Percentiles rank a stretch among this genome's conserved stretches.
These are phyloP conservation scores for Neonectria coccinea DNA, from an alignment of 2,329 filamentous ascomycete genomes.

Conservation along the genomic window DNA sequence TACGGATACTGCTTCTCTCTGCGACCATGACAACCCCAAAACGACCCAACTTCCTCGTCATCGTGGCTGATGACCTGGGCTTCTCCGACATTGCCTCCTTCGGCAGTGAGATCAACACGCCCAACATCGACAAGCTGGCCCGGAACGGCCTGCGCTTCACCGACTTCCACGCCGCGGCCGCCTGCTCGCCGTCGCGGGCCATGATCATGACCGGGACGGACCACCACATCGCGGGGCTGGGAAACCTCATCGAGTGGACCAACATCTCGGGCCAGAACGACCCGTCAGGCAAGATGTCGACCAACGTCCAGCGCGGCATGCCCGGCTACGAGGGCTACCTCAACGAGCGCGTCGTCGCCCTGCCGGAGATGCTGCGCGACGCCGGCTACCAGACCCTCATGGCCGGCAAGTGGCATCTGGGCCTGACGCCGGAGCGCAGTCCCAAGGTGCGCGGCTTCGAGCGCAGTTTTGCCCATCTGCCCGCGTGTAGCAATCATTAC, in stretches of 20 bases:
- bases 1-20: neutral
- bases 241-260: conserved; percentile 60
- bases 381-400: conserved; percentile 68
- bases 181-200: conserved; percentile 71
- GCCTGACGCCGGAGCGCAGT: conserved; percentile 31
- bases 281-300: conserved; percentile 28
- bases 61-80: conserved; percentile 52
- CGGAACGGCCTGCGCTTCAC: conserved; percentile 67
- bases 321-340: conserved; percentile 62
- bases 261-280: conserved; percentile 29
- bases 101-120: conserved; percentile 70
- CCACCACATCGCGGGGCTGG: conserved; percentile 33
- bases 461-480: conserved; percentile 68
- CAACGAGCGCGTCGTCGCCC: conserved; percentile 64
- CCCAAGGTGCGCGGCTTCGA: conserved; percentile 62
- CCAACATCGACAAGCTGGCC: conserved; percentile 67
- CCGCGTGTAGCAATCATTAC: conserved; percentile 67
- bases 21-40: conserved; percentile 25
- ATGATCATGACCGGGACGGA: conserved; percentile 73
- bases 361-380: conserved; percentile 67
- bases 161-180: conserved; percentile 72
- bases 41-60: conserved; percentile 32
- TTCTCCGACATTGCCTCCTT: conserved; percentile 71
- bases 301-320: conserved; percentile 38
- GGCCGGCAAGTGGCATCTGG: conserved; percentile 59